Evolutionary conservation across 257 asterid species (phyloP), one percentile per base, ranked within the genome.

Genomic region (Solanum ahanhuiri): DNA sequence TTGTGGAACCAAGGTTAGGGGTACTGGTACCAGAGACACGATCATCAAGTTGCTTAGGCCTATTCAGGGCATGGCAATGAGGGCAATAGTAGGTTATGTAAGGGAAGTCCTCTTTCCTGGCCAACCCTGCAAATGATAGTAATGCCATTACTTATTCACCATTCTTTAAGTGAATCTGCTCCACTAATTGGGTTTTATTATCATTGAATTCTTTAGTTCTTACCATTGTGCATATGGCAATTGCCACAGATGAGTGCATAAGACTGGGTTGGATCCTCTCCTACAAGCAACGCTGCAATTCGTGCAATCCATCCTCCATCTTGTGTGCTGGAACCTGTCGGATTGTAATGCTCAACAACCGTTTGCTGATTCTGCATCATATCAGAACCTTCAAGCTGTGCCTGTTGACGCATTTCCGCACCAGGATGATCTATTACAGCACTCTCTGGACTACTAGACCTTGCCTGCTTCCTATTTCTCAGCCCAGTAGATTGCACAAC

Each of bases 261-360:
- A 20, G 96, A 93, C 83, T 94, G 96, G 3, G 95, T 87, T 7
- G 96, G 98, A 88, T 94, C 98, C 90, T 94, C 96, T 79, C 98
- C 98, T 17, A 95, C 98, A 79, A 95, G 96, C 89, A 95, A 90
- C 2, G 98, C 96, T 81, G 98, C 98, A 72, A 95, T 72, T 73
- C 95, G 92, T 85, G 98, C 94, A n/a, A 94, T 63, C 98, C 97
- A 93, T 86, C 98, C 96, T n/a, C 94, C 98, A 72, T 90, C 94
- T 34, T 90, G 88, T 63, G 90, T 35, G 64, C 85, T 89, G 30
- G 84, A 85, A 73, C 91, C 92, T 34, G 89, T 79, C 84, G 91
- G 95, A 67, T 90, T 89, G 83, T 85, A 90, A 91, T 94, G 98
- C 87, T 92, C 98, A 82, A 95, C 98, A 12, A 91, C 92, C 70